These are phyloP conservation scores for Nemania serpens DNA, from an alignment of 2,329 filamentous ascomycete species.

Conservation along the genomic window DNA sequence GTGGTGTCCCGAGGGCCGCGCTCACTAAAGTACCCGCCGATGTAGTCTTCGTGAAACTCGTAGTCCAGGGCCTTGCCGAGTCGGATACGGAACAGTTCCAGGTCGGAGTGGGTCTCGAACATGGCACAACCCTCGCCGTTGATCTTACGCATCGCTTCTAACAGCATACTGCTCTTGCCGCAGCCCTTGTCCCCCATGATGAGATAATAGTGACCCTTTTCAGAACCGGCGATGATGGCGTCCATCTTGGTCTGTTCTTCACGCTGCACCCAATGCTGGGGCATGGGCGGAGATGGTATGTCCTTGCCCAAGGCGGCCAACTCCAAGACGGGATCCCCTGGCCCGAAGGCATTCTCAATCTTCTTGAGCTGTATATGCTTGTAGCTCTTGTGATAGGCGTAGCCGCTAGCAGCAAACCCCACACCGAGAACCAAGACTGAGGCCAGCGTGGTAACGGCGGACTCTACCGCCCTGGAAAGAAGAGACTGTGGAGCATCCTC, in stretches of 20 bases:
- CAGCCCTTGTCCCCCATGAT: constrained; percentile 95
- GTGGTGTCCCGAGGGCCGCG: constrained; percentile 89
- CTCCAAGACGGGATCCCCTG: constrained; percentile 87
- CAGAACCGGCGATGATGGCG: constrained; percentile 75
- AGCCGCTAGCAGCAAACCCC: constrained; percentile 69
- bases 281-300: constrained; percentile 50
- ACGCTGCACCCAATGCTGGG: constrained; percentile 78
- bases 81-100: constrained; percentile 91
- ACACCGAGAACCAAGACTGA: constrained; percentile 73
- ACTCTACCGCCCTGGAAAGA: constrained; percentile 69
- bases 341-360: constrained; percentile 88
- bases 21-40: constrained; percentile 94
- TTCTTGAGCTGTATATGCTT: constrained; percentile 90
- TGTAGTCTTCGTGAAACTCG: constrained; percentile 97
- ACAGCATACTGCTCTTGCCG: constrained; percentile 93
- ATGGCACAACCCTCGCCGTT: constrained; percentile 89
- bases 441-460: constrained; percentile 75
- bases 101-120: constrained; percentile 94
- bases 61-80: constrained; percentile 94
- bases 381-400: constrained; percentile 81
- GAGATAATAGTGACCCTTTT: constrained; percentile 84
- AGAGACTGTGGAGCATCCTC: constrained; percentile 42
- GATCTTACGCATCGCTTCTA: constrained; percentile 93
- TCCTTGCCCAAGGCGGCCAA: constrained; percentile 71
- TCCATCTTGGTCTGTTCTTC: constrained; percentile 84